Evolutionary conservation across 805 yeast genomes (phyloP), one percentile per base, ranked within the genome.

Genomic region (Maudiozyma turicensis): DNA sequence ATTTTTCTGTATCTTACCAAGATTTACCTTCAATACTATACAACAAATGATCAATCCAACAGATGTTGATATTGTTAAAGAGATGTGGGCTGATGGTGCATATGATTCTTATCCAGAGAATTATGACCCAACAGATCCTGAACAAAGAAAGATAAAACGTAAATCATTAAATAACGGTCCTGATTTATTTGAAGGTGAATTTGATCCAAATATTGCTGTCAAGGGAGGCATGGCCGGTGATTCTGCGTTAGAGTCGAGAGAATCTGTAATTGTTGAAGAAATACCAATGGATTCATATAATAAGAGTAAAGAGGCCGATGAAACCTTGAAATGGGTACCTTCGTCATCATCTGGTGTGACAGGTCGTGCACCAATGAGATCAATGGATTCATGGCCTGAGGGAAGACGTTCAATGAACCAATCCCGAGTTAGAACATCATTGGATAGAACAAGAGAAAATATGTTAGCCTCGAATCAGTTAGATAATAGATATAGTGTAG

Each of bases 111-210:
- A 81, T 59, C 89, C 89, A 8, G 70, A 63, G 8, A 73, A 77
- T 47, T 85, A 83, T 60, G 95, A 85, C 62, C 95, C 95, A 32
- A 84, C 95, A 1, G 90, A 84, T 65, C 88, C 90, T n/a, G 66
- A 80, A 50, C 73, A 84, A 54, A 71, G 69, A 8, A 73, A 73
- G 52, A 68, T 83, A n/a, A 39, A 42, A 29, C 37, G 15, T 15
- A 44, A 35, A 20, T 37, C 26, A 1, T 34, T 35, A 20, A 14
- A 6, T 29, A 5, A 11, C n/a, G 7, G 15, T 35, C 14, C 13
- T 14, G 20, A 40, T 40, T 26, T 40, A 11, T 40, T 26, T 15
- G 43, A 40, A 28, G 43, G 26, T 28, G 43, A 40, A 8, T 26
- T 15, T 13, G 40, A 29, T n/a, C 11, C 11, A 11, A 8, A 33